A percentile compares a stretch with the other conserved stretches of the same genome.
Evolutionary conservation across 345 rosid species (phyloP).

Genomic region (Nephelium lappaceum): DNA sequence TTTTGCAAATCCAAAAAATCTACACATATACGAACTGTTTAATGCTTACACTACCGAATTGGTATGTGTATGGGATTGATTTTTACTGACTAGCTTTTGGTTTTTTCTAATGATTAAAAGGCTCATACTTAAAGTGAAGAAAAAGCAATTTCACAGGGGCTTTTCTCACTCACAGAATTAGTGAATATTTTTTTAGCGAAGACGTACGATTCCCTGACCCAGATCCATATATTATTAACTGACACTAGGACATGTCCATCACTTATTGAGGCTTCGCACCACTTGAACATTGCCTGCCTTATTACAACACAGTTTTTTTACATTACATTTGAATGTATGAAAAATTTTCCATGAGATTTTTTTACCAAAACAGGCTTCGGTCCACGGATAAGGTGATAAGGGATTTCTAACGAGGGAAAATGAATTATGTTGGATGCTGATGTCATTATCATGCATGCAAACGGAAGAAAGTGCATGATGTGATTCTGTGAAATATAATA

Average conservation of each 20-base stretch:
- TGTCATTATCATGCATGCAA: background rate
- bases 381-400: background rate
- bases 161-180: background rate
- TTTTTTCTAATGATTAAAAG: constrained; percentile 8
- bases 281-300: too few relatives aligned
- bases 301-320: too few relatives aligned
- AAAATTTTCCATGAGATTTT: background rate
- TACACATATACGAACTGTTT: too few relatives aligned
- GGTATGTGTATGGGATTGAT: background rate
- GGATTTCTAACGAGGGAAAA: background rate
- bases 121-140: background rate
- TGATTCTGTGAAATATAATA: background rate
- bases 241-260: background rate
- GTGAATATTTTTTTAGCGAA: background rate
- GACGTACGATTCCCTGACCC: constrained; percentile 11
- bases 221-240: background rate
- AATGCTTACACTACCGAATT: too few relatives aligned
- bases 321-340: background rate
- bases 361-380: background rate
- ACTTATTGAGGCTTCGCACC: constrained; percentile 1
- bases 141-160: background rate
- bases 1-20: too few relatives aligned
- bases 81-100: background rate
- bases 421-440: background rate
- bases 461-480: background rate